Percentiles rank a stretch among this genome's conserved stretches.
Conservation (phyloP, 306 rosid species). For the Aeschynomene evenia region DNA sequence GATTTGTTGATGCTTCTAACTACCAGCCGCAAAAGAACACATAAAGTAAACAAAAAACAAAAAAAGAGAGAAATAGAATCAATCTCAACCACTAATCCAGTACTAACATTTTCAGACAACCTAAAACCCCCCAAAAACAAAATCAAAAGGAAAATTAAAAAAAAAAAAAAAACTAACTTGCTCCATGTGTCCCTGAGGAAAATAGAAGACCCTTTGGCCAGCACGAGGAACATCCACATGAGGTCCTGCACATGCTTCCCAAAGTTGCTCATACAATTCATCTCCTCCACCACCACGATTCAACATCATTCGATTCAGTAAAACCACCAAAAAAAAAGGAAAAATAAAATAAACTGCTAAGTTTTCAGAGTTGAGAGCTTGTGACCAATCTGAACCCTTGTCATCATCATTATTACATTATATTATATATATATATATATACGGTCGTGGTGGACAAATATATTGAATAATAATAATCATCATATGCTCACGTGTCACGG, state of each 20-base stretch:
- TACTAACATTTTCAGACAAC: not conserved
- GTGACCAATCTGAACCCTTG: slow-evolving; percentile 7
- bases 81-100: not conserved
- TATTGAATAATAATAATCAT: not conserved
- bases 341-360: not conserved
- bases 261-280: slow-evolving; percentile 61
- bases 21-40: slow-evolving; percentile 35
- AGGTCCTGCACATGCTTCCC: slow-evolving; percentile 87
- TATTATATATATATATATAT: not conserved
- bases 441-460: not conserved
- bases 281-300: slow-evolving; percentile 36
- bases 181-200: slow-evolving; percentile 91
- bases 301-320: not conserved
- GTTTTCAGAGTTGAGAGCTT: not conserved
- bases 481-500: slow-evolving; percentile 8
- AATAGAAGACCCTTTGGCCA: slow-evolving; percentile 64
- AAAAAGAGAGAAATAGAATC: not conserved
- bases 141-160: not conserved
- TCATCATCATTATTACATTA: slow-evolving; percentile 1
- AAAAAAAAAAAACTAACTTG: slow-evolving; percentile 44
- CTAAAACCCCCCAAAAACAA: slow-evolving; percentile 5
- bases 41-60: not conserved
- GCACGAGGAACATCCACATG: slow-evolving; percentile 69
- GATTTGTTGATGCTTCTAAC: slow-evolving; percentile 86
- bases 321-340: too few relatives aligned